Evolutionary conservation across 495 filamentous ascomycete species (phyloP), one percentile per base, ranked within the genome.

Genomic region (Penicillium egyptiacum): DNA sequence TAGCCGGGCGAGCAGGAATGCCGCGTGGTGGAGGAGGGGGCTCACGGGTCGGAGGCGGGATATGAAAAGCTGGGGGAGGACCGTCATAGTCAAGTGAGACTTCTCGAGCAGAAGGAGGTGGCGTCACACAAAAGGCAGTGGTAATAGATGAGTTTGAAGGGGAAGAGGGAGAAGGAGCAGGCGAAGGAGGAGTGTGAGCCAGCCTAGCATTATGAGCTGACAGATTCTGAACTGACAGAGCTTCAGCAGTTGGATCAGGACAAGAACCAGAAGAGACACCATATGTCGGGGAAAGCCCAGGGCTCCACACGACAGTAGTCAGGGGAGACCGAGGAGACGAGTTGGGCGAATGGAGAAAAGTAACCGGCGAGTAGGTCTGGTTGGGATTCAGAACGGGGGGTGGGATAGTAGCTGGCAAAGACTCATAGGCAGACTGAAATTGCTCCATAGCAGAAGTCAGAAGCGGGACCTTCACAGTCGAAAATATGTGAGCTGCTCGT

Each of bases 401-500:
- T 8, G 50, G 31, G 40, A 66, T 46, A 0, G 44, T 45, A 4
- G 33, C 45, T 23, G 69, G 69, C 12, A 76, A 42, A 47, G 60
- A 55, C 2, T 56, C 56, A 10, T 37, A 55, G 31, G 69, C 71
- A 22, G 64, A 51, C 14, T 64, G 40, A 43, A 73, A 75, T 19
- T 44, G 61, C 23, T 72, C 64, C 48, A 73, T 55, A 0, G 78
- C 75, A 30, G 54, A 46, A 7, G 66, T 55, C 7, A 82, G 64
- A 9, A 72, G 55, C 0, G 63, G 53, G 11, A 80, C 11, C 55
- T 80, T 81, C 20, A 64, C 68, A 31, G 43, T 56, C 1, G 79
- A 79, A 52, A 75, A 74, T 12, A 72, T 63, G 53, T 79, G 79
- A 20, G 75, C 67, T 33, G 70, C 54, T 11, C 70, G 68, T 5